A percentile compares a stretch with the other conserved stretches of the same genome.
Evolutionary conservation across 1,284 basidiomycete species (phyloP).

Genomic region (Tetrapyrgos nigripes): DNA sequence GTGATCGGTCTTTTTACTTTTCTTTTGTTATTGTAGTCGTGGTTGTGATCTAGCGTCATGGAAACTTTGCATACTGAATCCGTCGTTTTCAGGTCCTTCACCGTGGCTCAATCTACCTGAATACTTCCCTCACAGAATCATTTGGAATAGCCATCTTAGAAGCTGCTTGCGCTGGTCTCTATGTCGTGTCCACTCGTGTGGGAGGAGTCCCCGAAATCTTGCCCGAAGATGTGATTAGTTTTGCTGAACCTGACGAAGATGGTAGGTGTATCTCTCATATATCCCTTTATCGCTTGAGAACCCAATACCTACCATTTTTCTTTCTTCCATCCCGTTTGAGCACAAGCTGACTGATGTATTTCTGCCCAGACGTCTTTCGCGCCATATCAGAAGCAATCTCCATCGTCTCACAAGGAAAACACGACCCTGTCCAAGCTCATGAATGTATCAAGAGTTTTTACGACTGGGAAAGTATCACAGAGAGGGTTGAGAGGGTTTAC

Average conservation of each 20-base stretch:
- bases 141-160: constrained; percentile 98
- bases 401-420: constrained; percentile 70
- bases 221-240: constrained; percentile 93
- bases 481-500: constrained; percentile 88
- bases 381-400: constrained; percentile 84
- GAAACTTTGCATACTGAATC: neutral
- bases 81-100: constrained; percentile 72
- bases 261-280: constrained; percentile 40
- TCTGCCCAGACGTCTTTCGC: constrained; percentile 76
- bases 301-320: neutral
- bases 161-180: constrained; percentile 93
- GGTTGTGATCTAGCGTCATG: neutral
- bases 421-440: constrained; percentile 85
- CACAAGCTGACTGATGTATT: constrained; percentile 6
- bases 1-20: constrained; percentile 27
- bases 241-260: constrained; percentile 89
- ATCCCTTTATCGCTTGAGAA: too few relatives aligned
- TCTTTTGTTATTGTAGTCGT: neutral
- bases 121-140: constrained; percentile 95
- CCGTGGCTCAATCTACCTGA: constrained; percentile 91
- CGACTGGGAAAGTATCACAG: constrained; percentile 84
- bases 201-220: constrained; percentile 97
- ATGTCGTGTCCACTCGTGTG: constrained; percentile 93
- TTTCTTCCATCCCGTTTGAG: neutral
- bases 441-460: constrained; percentile 85